Conservation (phyloP, 106 monocot genomes). For the Dioscorea dumetorum region DNA sequence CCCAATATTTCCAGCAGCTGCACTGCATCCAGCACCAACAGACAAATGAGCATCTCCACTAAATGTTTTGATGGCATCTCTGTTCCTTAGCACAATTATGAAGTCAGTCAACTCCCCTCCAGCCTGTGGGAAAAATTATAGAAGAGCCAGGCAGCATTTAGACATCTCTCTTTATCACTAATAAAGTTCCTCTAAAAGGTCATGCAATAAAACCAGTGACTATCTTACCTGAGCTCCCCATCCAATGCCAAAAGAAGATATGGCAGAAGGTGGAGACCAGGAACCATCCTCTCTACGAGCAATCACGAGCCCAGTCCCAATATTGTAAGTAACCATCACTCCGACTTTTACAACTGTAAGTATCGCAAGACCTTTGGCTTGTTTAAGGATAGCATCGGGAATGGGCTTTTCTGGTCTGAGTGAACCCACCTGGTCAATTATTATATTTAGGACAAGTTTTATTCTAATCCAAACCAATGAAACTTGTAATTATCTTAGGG, state of each 20-base stretch:
- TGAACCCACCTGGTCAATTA: slow-evolving; percentile 49
- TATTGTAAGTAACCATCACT: slow-evolving; percentile 79
- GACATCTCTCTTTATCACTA: no score
- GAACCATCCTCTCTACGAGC: slow-evolving; percentile 87
- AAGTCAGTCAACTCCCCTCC: slow-evolving; percentile 92
- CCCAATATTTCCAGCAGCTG: slow-evolving; percentile 67
- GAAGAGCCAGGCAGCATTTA: not conserved
- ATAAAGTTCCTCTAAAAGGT: no score
- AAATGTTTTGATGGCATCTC: slow-evolving; percentile 83
- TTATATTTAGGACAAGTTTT: no score
- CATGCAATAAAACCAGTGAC: not conserved
- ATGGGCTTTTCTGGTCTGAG: slow-evolving; percentile 70
- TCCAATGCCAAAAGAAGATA: slow-evolving; percentile 82
- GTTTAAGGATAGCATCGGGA: slow-evolving; percentile 68
- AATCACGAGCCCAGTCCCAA: slow-evolving; percentile 74
- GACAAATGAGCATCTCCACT: slow-evolving; percentile 86
- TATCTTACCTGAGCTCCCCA: slow-evolving; percentile 84
- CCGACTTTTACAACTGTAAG: slow-evolving; percentile 61
- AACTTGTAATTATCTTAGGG: no score
- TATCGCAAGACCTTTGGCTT: slow-evolving; percentile 86
- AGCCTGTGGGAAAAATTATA: slow-evolving; percentile 35
- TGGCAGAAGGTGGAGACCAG: slow-evolving; percentile 94
- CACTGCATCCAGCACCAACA: slow-evolving; percentile 77
- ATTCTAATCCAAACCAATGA: no score
- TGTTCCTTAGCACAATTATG: slow-evolving; percentile 79